A percentile compares a stretch with the other conserved stretches of the same genome.
Conservation (phyloP, 805 yeast species). For the Starmerella asiatica region DNA sequence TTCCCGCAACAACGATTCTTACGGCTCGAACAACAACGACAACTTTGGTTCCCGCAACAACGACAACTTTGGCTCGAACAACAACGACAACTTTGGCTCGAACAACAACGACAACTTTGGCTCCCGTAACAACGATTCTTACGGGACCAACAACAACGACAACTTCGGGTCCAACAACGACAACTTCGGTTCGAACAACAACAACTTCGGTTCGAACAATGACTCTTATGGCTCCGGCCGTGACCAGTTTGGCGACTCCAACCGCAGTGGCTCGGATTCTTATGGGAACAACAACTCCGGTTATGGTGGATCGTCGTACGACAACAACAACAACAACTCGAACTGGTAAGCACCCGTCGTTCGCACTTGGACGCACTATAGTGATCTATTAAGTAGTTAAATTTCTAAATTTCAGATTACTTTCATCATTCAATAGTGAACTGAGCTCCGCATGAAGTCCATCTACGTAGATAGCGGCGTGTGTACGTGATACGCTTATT, state of each 20-base stretch:
- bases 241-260: conserved; percentile 15
- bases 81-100: conserved; percentile 18
- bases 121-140: conserved; percentile 19
- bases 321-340: background rate
- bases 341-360: no score
- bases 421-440: no score
- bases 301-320: background rate
- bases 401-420: no score
- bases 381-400: no score
- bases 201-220: conserved; percentile 23
- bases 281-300: conserved; percentile 16
- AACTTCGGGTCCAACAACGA: conserved; percentile 8
- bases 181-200: conserved; percentile 9
- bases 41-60: conserved; percentile 3
- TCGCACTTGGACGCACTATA: no score
- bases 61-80: conserved; percentile 1
- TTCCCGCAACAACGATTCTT: conserved; percentile 2
- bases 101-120: conserved; percentile 23
- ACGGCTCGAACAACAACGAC: conserved; percentile 2
- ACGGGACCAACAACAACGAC: conserved; percentile 21
- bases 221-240: conserved; percentile 21
- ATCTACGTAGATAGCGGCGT: no score
- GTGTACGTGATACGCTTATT: no score
- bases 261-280: conserved; percentile 29
- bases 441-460: no score